These are phyloP conservation scores for Sporothrix humicola DNA, from an alignment of 2,329 filamentous ascomycete species.

Conservation along the genomic window DNA sequence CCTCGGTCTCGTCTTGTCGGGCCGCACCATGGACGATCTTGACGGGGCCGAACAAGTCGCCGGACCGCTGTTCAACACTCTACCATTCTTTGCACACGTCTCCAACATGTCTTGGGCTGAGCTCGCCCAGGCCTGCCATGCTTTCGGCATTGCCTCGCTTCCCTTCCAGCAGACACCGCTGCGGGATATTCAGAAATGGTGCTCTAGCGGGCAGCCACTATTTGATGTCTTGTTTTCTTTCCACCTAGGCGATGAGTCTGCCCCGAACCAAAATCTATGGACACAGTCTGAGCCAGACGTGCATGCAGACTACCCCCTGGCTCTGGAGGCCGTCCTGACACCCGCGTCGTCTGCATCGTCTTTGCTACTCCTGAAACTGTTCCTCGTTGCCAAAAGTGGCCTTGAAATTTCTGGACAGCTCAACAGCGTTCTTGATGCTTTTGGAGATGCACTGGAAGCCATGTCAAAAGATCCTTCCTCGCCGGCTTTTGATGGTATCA, in stretches of 20 bases:
- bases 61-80: constrained; percentile 88
- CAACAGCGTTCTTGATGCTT: constrained; percentile 48
- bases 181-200: constrained; percentile 81
- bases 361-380: constrained; percentile 56
- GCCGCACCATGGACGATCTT: constrained; percentile 73
- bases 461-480: constrained; percentile 39
- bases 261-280: constrained; percentile 55
- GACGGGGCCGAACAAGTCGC: constrained; percentile 69
- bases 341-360: neutral
- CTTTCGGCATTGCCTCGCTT: constrained; percentile 70
- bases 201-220: constrained; percentile 62
- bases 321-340: constrained; percentile 71
- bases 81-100: constrained; percentile 65
- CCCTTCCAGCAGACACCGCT: constrained; percentile 80
- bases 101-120: constrained; percentile 59
- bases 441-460: constrained; percentile 45
- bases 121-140: constrained; percentile 68
- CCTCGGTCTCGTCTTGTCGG: constrained; percentile 79
- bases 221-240: constrained; percentile 88
- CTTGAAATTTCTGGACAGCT: constrained; percentile 46
- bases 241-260: constrained; percentile 54
- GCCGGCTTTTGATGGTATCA: neutral
- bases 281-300: constrained; percentile 53
- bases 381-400: constrained; percentile 62
- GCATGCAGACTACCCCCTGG: constrained; percentile 73